phyloP scores from a whole-genome alignment of 2,329 filamentous ascomycete species.

The Metarhizium album region DNA sequence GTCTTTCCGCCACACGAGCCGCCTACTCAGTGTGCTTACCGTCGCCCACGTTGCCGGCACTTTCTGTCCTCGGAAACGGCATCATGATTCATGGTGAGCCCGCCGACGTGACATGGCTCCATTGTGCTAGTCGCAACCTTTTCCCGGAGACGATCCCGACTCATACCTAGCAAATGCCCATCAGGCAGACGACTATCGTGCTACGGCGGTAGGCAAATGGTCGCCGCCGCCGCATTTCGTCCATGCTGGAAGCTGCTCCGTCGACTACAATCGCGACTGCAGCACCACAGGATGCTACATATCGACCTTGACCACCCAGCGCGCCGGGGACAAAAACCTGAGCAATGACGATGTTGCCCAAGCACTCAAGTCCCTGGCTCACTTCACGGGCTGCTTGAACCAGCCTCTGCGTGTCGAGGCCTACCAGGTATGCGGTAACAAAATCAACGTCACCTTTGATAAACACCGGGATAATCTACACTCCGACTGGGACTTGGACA shows the following conservation, averaged over 20 bases:
- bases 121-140: no score
- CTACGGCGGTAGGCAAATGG: slow-evolving; percentile 34
- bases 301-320: slow-evolving; percentile 5
- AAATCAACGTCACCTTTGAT: slow-evolving; percentile 41
- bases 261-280: no score
- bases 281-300: no score
- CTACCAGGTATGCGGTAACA: slow-evolving; percentile 40
- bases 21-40: no score
- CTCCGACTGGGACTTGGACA: slow-evolving; percentile 45
- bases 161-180: slow-evolving; percentile 32
- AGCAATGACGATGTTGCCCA: slow-evolving; percentile 9
- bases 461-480: slow-evolving; percentile 46
- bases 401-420: slow-evolving; percentile 44
- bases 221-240: slow-evolving; percentile 33
- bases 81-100: no score
- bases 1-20: no score
- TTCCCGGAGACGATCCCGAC: no score
- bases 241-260: no score
- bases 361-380: slow-evolving; percentile 20
- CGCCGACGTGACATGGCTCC: no score
- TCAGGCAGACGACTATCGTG: slow-evolving; percentile 33
- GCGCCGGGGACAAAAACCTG: slow-evolving; percentile 10
- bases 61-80: no score
- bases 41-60: no score
- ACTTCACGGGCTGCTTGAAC: slow-evolving; percentile 46